These are phyloP conservation scores for Phaeotremella skinneri DNA, from an alignment of 768 basidiomycete species.

Conservation along the genomic window DNA sequence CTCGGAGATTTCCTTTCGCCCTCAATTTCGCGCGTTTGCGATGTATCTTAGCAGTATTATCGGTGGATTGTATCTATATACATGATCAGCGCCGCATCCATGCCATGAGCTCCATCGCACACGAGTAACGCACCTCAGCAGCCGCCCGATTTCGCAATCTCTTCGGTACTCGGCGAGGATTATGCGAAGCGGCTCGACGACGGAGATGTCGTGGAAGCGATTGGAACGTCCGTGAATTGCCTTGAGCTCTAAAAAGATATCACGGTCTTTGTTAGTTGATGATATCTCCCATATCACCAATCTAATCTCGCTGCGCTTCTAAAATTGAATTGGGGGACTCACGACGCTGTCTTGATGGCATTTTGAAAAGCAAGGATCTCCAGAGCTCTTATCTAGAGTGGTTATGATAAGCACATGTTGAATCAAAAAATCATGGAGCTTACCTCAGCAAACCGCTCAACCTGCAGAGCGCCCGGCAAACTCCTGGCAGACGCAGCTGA, in stretches of 20 bases:
- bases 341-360: constrained; percentile 79
- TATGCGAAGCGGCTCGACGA: constrained; percentile 89
- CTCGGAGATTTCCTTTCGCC: constrained; percentile 62
- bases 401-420: constrained; percentile 4
- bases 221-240: constrained; percentile 85
- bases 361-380: constrained; percentile 88
- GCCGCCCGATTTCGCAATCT: constrained; percentile 76
- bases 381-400: constrained; percentile 70
- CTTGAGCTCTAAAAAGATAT: constrained; percentile 57
- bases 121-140: constrained; percentile 63
- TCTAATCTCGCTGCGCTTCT: too few species aligned
- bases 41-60: constrained; percentile 55
- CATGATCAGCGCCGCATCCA: too few species aligned
- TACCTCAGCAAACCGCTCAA: constrained; percentile 85
- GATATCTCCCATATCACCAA: too few species aligned
- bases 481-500: constrained; percentile 52
- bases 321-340: constrained; percentile 16
- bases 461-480: constrained; percentile 72
- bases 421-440: constrained; percentile 13
- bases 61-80: constrained; percentile 59
- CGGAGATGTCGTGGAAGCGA: constrained; percentile 86
- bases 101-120: not conserved
- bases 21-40: constrained; percentile 57
- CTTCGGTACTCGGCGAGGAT: constrained; percentile 84
- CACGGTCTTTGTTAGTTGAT: too few species aligned